These are phyloP conservation scores for Spathaspora passalidarum DNA, from an alignment of 805 yeast species.

Conservation along the genomic window DNA sequence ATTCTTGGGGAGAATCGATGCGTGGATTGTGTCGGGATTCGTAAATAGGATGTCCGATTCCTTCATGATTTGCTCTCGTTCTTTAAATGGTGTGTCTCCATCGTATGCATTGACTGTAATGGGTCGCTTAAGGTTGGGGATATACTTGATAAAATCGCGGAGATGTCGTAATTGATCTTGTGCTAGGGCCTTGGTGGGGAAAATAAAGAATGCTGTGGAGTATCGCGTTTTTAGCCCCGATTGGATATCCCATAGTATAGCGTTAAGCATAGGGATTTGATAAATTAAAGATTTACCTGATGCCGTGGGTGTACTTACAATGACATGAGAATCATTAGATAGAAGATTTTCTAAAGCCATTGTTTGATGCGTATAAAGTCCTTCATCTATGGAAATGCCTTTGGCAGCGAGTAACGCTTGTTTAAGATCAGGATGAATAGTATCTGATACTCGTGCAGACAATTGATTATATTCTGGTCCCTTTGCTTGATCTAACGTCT, in stretches of 20 bases:
- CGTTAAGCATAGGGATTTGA: conserved; percentile 75
- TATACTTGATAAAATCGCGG: conserved; percentile 48
- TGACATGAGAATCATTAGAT: conserved; percentile 53
- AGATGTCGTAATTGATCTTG: conserved; percentile 93
- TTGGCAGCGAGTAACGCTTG: conserved; percentile 48
- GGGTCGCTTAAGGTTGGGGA: conserved; percentile 42
- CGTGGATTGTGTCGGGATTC: conserved; percentile 92
- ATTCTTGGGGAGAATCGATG: conserved; percentile 69
- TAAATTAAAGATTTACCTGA: conserved; percentile 94
- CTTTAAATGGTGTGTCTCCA: conserved; percentile 78
- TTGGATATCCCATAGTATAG: conserved; percentile 33
- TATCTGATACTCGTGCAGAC: conserved; percentile 18
- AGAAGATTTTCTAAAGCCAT: conserved; percentile 64
- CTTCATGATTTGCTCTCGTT: conserved; percentile 52
- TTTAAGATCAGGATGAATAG: conserved; percentile 46
- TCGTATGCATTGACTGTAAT: conserved; percentile 78
- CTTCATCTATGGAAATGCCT: conserved; percentile 39
- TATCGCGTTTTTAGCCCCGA: conserved; percentile 26
- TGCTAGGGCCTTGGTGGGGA: conserved; percentile 96
- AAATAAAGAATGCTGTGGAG: conserved; percentile 77
- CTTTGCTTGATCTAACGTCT: conserved; percentile 44
- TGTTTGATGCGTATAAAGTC: conserved; percentile 78
- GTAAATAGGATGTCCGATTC: conserved; percentile 82
- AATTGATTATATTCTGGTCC: conserved; percentile 44
- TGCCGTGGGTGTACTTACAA: conserved; percentile 92